Evolutionary conservation across 148 eudicot genomes (phyloP).

Genomic region (Cornus florida): DNA sequence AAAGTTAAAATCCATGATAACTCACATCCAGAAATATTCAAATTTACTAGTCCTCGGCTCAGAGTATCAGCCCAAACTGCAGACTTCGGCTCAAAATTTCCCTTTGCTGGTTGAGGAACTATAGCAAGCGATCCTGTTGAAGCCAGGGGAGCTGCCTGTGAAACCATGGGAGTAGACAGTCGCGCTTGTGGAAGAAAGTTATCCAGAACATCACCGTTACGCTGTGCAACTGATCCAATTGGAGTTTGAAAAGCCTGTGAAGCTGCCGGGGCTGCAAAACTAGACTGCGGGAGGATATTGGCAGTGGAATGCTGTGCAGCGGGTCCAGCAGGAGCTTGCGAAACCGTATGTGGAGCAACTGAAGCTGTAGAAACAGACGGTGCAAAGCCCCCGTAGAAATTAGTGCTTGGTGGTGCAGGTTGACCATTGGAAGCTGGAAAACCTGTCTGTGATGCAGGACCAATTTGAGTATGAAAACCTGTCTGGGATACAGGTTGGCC

Average conservation of each 20-base stretch:
- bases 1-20: slow-evolving; percentile 23
- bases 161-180: slow-evolving; percentile 21
- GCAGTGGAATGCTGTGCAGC: slow-evolving; percentile 17
- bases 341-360: slow-evolving; percentile 21
- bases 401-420: slow-evolving; percentile 22
- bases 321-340: slow-evolving; percentile 37
- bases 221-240: slow-evolving; percentile 24
- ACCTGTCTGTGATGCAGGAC: slow-evolving; percentile 17
- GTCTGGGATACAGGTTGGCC: neutral
- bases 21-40: slow-evolving; percentile 95
- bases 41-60: slow-evolving; percentile 83
- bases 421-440: slow-evolving; percentile 26
- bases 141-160: slow-evolving; percentile 35
- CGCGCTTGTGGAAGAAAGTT: slow-evolving; percentile 38
- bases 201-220: slow-evolving; percentile 26
- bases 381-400: slow-evolving; percentile 21
- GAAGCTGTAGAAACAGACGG: slow-evolving; percentile 10
- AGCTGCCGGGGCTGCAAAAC: slow-evolving; percentile 22
- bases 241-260: slow-evolving; percentile 33
- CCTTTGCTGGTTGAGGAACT: slow-evolving; percentile 61
- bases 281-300: slow-evolving; percentile 36
- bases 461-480: slow-evolving; percentile 1
- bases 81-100: slow-evolving; percentile 86
- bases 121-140: slow-evolving; percentile 51
- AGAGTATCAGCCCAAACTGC: slow-evolving; percentile 96